phyloP scores from a whole-genome alignment of 768 basidiomycete genomes.

The Kwoniella sp. region DNA sequence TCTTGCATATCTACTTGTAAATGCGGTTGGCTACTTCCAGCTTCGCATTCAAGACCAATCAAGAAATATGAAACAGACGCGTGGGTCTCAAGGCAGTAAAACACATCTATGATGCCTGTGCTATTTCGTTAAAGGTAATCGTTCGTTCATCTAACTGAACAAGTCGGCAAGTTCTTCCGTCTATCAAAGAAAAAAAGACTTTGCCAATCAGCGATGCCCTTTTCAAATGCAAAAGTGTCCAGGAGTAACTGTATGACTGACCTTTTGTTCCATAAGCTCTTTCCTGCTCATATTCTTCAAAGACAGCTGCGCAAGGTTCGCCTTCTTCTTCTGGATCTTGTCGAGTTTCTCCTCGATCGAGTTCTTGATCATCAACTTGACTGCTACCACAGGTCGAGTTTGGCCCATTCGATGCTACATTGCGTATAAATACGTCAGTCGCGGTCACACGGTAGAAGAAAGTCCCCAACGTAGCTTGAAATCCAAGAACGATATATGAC shows the following conservation, averaged over 20 bases:
- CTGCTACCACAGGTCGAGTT: conserved; percentile 82
- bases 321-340: conserved; percentile 93
- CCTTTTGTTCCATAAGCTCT: conserved; percentile 79
- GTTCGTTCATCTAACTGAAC: conserved; percentile 37
- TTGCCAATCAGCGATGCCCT: too few relatives aligned
- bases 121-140: too few relatives aligned
- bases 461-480: too few relatives aligned
- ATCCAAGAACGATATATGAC: too few relatives aligned
- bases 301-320: conserved; percentile 89
- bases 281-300: conserved; percentile 83
- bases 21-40: too few relatives aligned
- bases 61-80: too few relatives aligned
- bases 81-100: too few relatives aligned
- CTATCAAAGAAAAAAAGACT: conserved; percentile 17
- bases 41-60: too few relatives aligned
- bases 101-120: too few relatives aligned
- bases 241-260: too few relatives aligned
- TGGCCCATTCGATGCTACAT: conserved; percentile 91
- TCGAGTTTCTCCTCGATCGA: conserved; percentile 90
- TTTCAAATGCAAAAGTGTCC: too few relatives aligned
- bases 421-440: neutral
- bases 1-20: neutral
- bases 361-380: conserved; percentile 91
- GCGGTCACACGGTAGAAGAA: too few relatives aligned
- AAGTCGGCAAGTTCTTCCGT: conserved; percentile 42